Conservation (phyloP, 2,329 filamentous ascomycete genomes). For the Mariannaea elegans region DNA sequence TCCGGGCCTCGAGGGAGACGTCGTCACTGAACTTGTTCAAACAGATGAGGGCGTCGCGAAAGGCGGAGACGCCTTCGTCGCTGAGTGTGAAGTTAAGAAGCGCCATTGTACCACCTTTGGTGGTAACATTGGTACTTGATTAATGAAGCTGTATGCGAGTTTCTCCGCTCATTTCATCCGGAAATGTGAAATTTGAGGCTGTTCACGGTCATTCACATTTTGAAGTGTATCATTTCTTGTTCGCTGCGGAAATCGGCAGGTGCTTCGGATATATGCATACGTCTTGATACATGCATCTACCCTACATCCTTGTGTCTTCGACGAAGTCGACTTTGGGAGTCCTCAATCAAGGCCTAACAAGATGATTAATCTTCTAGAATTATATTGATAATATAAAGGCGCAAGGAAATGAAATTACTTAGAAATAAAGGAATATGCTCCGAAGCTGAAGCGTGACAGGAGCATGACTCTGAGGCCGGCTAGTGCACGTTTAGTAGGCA, state of each 20-base stretch:
- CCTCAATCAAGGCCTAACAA: neutral
- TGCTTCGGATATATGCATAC: slow-evolving; percentile 12
- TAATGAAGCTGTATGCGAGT: neutral
- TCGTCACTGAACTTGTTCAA: slow-evolving; percentile 83
- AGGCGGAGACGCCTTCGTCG: slow-evolving; percentile 74
- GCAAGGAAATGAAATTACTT: too few relatives aligned
- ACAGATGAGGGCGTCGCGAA: slow-evolving; percentile 79
- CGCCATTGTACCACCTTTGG: slow-evolving; percentile 51
- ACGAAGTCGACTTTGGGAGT: neutral
- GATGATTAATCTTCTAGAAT: too few relatives aligned
- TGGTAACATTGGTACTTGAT: neutral
- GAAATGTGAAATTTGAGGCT: neutral
- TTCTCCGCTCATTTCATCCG: neutral
- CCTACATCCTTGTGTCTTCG: neutral
- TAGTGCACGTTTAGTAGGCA: too few relatives aligned
- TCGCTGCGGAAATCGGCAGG: neutral
- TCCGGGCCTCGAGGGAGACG: slow-evolving; percentile 77
- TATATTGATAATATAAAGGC: too few relatives aligned
- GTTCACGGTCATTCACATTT: slow-evolving; percentile 10
- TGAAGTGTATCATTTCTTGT: neutral
- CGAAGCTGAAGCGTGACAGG: too few relatives aligned
- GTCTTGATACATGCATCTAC: neutral
- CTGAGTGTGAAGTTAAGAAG: slow-evolving; percentile 78
- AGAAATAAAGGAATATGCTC: too few relatives aligned
- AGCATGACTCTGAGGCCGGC: too few relatives aligned